Base-by-base conservation (phyloP, 306 rosid species). In the Quercus dentata region DNA sequence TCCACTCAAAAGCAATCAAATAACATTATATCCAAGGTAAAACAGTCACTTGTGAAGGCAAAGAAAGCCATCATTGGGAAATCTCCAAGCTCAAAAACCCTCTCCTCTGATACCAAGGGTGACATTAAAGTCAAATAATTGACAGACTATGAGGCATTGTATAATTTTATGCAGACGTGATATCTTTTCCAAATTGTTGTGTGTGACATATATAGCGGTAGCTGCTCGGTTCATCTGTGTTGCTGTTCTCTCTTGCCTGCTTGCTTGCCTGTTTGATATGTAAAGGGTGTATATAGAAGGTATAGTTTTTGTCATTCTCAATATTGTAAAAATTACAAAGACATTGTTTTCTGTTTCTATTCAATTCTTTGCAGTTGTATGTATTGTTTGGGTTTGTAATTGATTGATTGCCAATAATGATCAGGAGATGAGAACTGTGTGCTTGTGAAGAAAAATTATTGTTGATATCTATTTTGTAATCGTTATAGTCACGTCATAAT, bases 41-140 rank as follows among this genome's bases (percentile, higher is more conserved):
- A 92, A 61, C 91, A 89, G 56, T 91, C 97, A 49, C 90, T 92
- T 2, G 97, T 85, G 63, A 92, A 92, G 76, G 97, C 97, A 71
- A 92, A 88, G 87, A 91, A 91, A 83, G 97, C 94, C 70, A 87
- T 92, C 68, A 92, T 84, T 2, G 94, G 96, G 17, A 92, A 89
- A 85, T 92, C 97, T 35, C 92, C 96, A 49, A 86, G 86, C 83
- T 92, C 97, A 74, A 89, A 88, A 77, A 91, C 85, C 23, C 82
- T 85, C 38, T 69, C 90, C 10, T 80, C 92, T 3, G 91, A 88
- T 31, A 63, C 87, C 80, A 91, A 92, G 80, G 96, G 84, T 19
- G 94, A 89, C 56, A 86, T 91, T 46, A 83, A 89, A 80, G 96
- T 88, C 89, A 89, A 91, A 74, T 92, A 85, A 88, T 56, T 78